phyloP scores from a whole-genome alignment of 768 basidiomycete species.

The Amanita molliuscula region DNA sequence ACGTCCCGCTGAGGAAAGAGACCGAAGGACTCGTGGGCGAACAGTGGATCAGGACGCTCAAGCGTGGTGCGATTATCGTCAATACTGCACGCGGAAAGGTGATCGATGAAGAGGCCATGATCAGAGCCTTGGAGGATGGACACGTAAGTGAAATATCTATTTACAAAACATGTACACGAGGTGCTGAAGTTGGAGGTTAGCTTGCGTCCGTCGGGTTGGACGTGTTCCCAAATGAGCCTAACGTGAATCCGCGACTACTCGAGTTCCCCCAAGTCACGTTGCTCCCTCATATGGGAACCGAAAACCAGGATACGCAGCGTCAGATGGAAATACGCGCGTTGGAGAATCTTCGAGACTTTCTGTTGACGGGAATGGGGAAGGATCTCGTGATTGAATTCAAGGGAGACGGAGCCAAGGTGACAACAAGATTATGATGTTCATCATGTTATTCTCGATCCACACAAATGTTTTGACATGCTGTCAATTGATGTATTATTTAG shows the following conservation, averaged over 20 bases:
- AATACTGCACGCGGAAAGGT: slow-evolving; percentile 91
- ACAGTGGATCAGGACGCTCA: slow-evolving; percentile 66
- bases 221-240: slow-evolving; percentile 79
- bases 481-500: not conserved
- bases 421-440: slow-evolving; percentile 8
- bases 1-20: slow-evolving; percentile 68
- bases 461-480: not conserved
- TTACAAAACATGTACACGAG: slow-evolving; percentile 1
- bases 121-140: slow-evolving; percentile 75
- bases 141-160: slow-evolving; percentile 50
- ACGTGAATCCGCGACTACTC: slow-evolving; percentile 68
- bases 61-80: slow-evolving; percentile 67
- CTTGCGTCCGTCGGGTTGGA: slow-evolving; percentile 76
- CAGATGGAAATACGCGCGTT: slow-evolving; percentile 84
- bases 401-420: slow-evolving; percentile 14
- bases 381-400: slow-evolving; percentile 57
- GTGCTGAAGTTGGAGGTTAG: slow-evolving; percentile 25
- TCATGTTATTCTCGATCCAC: not conserved
- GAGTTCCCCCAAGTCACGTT: slow-evolving; percentile 78
- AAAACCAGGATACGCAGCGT: slow-evolving; percentile 70
- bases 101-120: slow-evolving; percentile 80
- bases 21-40: slow-evolving; percentile 70
- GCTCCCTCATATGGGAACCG: slow-evolving; percentile 89
- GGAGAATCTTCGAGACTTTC: slow-evolving; percentile 63
- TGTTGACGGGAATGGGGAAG: slow-evolving; percentile 49